Percentiles rank a stretch among this genome's conserved stretches.
Conservation (phyloP, 164 flowering plant genomes). For the Vitis cinerea region DNA sequence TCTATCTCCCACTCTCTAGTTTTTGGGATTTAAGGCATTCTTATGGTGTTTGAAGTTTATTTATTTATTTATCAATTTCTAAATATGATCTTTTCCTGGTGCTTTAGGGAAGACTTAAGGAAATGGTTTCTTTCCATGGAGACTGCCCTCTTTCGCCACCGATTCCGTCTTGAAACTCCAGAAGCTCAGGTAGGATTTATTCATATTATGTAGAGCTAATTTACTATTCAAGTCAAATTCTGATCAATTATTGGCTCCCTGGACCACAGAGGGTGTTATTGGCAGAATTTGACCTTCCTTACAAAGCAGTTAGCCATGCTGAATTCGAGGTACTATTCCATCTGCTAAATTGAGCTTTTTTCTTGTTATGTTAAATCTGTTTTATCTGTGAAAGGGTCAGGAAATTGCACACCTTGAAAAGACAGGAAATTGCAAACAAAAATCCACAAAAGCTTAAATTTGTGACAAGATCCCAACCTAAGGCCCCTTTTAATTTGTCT, state of each 20-base stretch:
- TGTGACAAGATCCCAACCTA: no score
- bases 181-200: conserved; percentile 61
- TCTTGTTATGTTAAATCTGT: neutral
- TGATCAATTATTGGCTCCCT: conserved; percentile 6
- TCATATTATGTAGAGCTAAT: neutral
- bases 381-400: neutral
- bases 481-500: no score
- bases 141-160: conserved; percentile 70
- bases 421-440: neutral
- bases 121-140: conserved; percentile 93
- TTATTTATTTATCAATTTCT: neutral
- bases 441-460: neutral
- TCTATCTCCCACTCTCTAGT: neutral
- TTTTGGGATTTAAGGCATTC: neutral
- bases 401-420: neutral
- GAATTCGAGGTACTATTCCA: conserved; percentile 67
- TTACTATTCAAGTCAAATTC: neutral
- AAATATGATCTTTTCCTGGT: neutral
- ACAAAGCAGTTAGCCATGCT: conserved; percentile 55
- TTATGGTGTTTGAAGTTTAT: neutral
- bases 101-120: conserved; percentile 75
- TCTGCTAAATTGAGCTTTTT: neutral
- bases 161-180: conserved; percentile 43
- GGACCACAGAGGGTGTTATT: conserved; percentile 50
- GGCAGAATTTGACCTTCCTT: conserved; percentile 66